These are phyloP conservation scores for Saksenaea oblongispora DNA, from an alignment of 371 early-diverging fungal genomes.

Conservation along the genomic window DNA sequence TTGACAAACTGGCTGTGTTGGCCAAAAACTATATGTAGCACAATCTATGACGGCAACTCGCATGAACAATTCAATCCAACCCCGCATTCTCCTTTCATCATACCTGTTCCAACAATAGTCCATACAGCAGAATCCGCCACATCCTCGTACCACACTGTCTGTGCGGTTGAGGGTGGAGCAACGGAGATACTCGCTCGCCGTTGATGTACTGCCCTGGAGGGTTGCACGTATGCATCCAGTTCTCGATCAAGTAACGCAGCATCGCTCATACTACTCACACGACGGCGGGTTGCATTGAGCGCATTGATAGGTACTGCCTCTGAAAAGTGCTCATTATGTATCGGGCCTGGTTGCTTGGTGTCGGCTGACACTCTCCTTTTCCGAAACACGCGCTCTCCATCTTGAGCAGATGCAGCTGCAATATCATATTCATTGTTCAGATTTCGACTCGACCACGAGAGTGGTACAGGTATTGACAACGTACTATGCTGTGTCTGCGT, in stretches of 20 bases:
- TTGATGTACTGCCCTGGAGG: slow-evolving; percentile 4
- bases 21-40: slow-evolving; percentile 67
- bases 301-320: slow-evolving; percentile 1
- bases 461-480: slow-evolving; percentile 2
- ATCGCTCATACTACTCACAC: neutral
- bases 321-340: neutral
- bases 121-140: slow-evolving; percentile 83
- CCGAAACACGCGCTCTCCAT: slow-evolving; percentile 29
- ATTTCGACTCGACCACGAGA: slow-evolving; percentile 1
- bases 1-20: slow-evolving; percentile 5
- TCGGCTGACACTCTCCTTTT: slow-evolving; percentile 52
- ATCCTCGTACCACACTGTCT: slow-evolving; percentile 68
- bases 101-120: slow-evolving; percentile 76
- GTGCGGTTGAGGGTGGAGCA: slow-evolving; percentile 14
- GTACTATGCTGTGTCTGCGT: neutral
- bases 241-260: neutral
- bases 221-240: neutral
- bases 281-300: neutral
- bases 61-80: neutral
- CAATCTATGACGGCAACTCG: slow-evolving; percentile 38
- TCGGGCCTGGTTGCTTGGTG: slow-evolving; percentile 3
- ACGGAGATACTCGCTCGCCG: neutral
- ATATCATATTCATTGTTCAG: neutral
- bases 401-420: slow-evolving; percentile 13
- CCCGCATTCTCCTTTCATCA: neutral